Evolutionary conservation across 345 rosid species (phyloP).

Genomic region (Stellera chamaejasme): DNA sequence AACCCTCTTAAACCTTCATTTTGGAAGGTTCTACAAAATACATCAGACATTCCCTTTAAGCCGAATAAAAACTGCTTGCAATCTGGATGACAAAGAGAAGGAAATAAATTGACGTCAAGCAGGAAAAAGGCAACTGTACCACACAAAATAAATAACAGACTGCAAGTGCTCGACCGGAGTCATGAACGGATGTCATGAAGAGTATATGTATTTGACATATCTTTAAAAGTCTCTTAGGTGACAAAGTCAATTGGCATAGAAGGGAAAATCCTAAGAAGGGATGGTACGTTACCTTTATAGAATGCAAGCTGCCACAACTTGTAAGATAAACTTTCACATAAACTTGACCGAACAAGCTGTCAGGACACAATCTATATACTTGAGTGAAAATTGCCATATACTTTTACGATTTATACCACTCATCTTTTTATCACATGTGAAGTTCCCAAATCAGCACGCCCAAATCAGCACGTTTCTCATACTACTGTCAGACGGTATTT

Average conservation of each 20-base stretch:
- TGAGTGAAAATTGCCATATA: no score
- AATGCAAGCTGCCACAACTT: conserved; percentile 48
- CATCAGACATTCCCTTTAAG: conserved; percentile 76
- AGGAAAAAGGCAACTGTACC: neutral
- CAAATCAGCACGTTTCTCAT: no score
- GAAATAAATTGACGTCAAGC: neutral
- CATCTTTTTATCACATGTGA: no score
- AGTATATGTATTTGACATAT: conserved; percentile 63
- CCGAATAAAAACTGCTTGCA: conserved; percentile 79
- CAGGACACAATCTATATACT: no score
- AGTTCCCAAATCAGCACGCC: no score
- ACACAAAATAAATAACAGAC: neutral
- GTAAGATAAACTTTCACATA: conserved; percentile 30
- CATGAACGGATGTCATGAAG: no score
- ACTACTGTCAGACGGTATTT: no score
- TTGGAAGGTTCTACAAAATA: conserved; percentile 63
- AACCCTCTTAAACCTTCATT: conserved; percentile 82
- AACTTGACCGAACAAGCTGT: no score
- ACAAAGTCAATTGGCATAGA: conserved; percentile 93
- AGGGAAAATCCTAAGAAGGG: conserved; percentile 87
- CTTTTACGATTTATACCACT: no score
- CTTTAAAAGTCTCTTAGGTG: conserved; percentile 90
- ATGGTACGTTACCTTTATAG: conserved; percentile 86
- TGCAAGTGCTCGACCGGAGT: conserved; percentile 37
- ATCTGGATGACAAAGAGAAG: conserved; percentile 50